Conservation (phyloP, 2,329 filamentous ascomycete species). For the Ophiostoma sp. region DNA sequence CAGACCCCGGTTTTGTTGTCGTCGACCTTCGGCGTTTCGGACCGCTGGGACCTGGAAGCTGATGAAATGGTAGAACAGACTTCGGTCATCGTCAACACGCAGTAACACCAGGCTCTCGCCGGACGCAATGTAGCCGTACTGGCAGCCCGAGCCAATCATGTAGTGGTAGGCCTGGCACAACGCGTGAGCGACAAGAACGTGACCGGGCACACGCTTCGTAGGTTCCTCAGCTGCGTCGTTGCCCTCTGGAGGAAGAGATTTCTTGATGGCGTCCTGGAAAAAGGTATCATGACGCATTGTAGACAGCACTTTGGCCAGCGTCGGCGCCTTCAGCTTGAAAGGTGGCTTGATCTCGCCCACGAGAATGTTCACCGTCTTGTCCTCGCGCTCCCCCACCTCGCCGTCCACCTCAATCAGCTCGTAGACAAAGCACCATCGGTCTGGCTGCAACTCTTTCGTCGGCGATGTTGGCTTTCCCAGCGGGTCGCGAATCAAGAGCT, state of each 20-base stretch:
- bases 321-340: not conserved
- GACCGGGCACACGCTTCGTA: not conserved
- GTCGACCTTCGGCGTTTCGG: not conserved
- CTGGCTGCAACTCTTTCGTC: not conserved
- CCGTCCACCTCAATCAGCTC: not conserved
- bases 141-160: not conserved
- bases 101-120: not conserved
- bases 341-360: not conserved
- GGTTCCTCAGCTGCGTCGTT: not conserved
- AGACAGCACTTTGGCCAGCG: not conserved
- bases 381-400: not conserved
- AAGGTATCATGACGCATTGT: not conserved
- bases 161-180: not conserved
- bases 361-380: constrained; percentile 1
- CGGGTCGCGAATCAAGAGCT: not conserved
- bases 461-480: not conserved
- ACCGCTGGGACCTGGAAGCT: not conserved
- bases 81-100: not conserved
- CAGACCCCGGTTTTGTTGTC: not conserved
- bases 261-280: not conserved
- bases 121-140: not conserved
- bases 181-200: not conserved
- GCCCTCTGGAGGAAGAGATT: not conserved
- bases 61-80: not conserved
- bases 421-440: constrained; percentile 5